A percentile compares a stretch with the other conserved stretches of the same genome.
Evolutionary conservation across 164 flowering plant species (phyloP).

Genomic region (Vitis riparia): DNA sequence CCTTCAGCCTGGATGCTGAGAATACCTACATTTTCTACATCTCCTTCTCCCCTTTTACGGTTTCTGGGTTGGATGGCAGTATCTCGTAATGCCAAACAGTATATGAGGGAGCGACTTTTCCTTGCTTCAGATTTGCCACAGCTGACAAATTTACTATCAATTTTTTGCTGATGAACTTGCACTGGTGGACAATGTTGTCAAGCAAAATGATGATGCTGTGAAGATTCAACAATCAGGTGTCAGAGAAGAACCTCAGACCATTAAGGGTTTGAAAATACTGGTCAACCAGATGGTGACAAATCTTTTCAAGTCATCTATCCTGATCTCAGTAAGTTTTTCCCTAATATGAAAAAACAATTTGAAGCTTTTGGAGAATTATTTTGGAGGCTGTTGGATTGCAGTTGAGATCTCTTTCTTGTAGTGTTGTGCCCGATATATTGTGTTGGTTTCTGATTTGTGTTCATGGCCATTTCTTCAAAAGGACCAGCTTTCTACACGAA

Average conservation of each 20-base stretch:
- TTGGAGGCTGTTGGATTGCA: slow-evolving; percentile 84
- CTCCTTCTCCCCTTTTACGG: slow-evolving; percentile 67
- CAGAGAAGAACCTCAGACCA: slow-evolving; percentile 10
- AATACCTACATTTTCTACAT: slow-evolving; percentile 57
- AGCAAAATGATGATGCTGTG: slow-evolving; percentile 28
- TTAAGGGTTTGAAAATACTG: slow-evolving; percentile 22
- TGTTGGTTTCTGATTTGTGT: slow-evolving; percentile 93
- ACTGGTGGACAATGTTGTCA: slow-evolving; percentile 40
- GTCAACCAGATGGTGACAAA: slow-evolving; percentile 25
- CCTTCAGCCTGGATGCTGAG: slow-evolving; percentile 75
- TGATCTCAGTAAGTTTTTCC: slow-evolving; percentile 65
- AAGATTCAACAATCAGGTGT: slow-evolving; percentile 20
- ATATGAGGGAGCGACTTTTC: slow-evolving; percentile 51
- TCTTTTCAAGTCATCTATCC: slow-evolving; percentile 68
- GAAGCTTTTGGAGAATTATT: slow-evolving; percentile 66
- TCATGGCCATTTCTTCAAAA: slow-evolving; percentile 58
- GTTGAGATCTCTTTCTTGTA: slow-evolving; percentile 62
- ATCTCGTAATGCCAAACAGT: slow-evolving; percentile 72
- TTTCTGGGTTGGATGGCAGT: slow-evolving; percentile 96
- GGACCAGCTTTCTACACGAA: slow-evolving; percentile 19
- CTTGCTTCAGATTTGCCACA: slow-evolving; percentile 71
- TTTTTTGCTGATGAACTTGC: slow-evolving; percentile 87
- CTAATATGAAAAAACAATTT: slow-evolving; percentile 74
- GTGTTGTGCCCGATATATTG: slow-evolving; percentile 63
- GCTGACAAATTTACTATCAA: slow-evolving; percentile 55